Conservation (phyloP, 352 stramenopile genomes). For the Globisporangium barbulae region DNA sequence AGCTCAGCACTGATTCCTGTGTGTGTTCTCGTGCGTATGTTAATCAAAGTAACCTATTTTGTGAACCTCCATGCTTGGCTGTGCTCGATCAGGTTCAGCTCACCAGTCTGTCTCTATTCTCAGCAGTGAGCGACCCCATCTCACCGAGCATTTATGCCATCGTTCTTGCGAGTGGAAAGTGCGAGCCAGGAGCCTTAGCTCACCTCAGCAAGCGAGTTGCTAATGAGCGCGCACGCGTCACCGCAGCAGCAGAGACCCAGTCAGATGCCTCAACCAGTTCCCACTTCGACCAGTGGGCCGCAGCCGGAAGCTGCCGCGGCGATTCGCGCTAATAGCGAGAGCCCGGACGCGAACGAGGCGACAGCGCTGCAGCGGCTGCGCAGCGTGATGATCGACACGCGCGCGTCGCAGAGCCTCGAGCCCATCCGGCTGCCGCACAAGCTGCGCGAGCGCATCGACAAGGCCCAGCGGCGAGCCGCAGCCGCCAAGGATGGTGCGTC, state of each 20-base stretch:
- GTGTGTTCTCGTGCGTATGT: neutral
- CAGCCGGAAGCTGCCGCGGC: too few species aligned
- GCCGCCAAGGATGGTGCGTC: constrained; percentile 61
- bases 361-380: constrained; percentile 14
- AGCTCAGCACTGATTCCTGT: neutral
- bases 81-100: too few species aligned
- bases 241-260: too few species aligned
- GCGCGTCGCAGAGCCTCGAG: constrained; percentile 53
- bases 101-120: too few species aligned
- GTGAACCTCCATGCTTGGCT: neutral
- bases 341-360: neutral
- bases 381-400: constrained; percentile 43
- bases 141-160: too few species aligned
- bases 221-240: too few species aligned
- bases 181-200: too few species aligned
- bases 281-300: too few species aligned
- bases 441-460: constrained; percentile 57
- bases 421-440: constrained; percentile 55
- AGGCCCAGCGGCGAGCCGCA: constrained; percentile 53
- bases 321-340: neutral
- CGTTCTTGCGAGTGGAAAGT: too few species aligned
- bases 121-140: too few species aligned
- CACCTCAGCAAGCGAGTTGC: too few species aligned
- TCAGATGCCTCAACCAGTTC: too few species aligned
- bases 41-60: constrained; percentile 11